Base-by-base conservation (phyloP, 306 rosid species). In the Malus sieversii region DNA sequence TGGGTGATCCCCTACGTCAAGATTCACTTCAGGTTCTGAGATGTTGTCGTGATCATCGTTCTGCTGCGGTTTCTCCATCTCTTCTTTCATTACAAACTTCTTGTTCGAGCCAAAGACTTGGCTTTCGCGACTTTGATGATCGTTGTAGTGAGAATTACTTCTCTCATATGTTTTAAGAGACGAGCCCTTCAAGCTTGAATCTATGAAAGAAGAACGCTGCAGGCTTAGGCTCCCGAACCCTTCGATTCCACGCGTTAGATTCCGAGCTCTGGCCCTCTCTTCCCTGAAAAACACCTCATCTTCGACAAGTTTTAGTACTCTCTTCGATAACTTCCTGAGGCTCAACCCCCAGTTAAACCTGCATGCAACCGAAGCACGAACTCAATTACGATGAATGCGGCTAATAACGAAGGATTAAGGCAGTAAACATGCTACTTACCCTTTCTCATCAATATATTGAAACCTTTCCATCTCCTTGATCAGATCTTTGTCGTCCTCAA, bases 331-430 rank as follows among this genome's bases (percentile, higher is more conserved):
- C 53, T 77, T 89, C 73, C 70, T 77, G 1, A 93, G 87, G 11
- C 91, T 68, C 30, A 35, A 68, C 16, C 98, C 96, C 98, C 91
- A 93, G 57, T 93, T 84, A 81, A 89, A 93, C 75, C 95, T 93
- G 88, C 60, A 78, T 59, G 53, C 4, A 7, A 73, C 45, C 45
- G 45, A 42, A 53, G 58, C 19, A 30, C 27, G n/a, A 2, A 58
- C 12, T 30, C 10, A 40, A 4, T 22, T 35, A 19, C n/a, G 62
- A n/a, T n/a, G 62, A 57, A 57, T 10, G 62, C 5, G 2, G 29
- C 4, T 32, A 62, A 29, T 14, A 6, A 22, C 6, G 30, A 58
- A 62, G n/a, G 66, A 2, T 62, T 62, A 14, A 62, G 8, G 16
- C 18, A 29, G 16, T 23, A 10, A 58, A 22, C 16, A 58, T 22